Base-by-base conservation (phyloP, 331 rosid species). In the Spiraea crenata region DNA sequence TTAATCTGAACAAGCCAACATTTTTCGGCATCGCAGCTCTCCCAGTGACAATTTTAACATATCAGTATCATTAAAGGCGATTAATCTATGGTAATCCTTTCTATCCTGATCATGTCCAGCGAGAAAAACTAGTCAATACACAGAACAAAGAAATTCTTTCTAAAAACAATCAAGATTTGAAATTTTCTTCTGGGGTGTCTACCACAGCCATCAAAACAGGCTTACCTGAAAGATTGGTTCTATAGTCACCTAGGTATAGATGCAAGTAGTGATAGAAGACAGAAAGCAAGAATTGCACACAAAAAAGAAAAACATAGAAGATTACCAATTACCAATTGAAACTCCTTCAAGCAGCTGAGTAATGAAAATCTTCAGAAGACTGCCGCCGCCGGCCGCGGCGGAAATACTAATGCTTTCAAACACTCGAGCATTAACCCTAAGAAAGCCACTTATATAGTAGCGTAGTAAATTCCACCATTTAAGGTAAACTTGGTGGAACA, bases 401-500 rank as follows among this genome's bases (percentile, higher is more conserved):
- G 19, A n/a, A 71, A 65, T 15, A 6, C 38, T 8, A 16, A 41
- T 25, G 50, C 54, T 70, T 39, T 16, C 39, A 41, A 45, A 14
- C 40, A 57, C 73, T 56, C 71, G 34, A 57, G 34, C 49, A 25
- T 39, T 55, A 51, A 40, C 62, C 72, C 51, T 68, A 55, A 46
- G 62, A 56, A 71, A 68, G 73, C 52, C 63, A 44, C 57, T 55
- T 70, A 57, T 71, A 47, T 3, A 46, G 55, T 16, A 13, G 6
- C 34, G 63, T 17, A 63, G 25, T 55, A 55, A 62, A 64, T 47
- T 50, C 20, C 31, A 71, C 54, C 58, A 64, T 16, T 64, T 77
- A 77, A 65, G 77, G 81, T 55, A 77, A 65, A 14, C 40, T 71
- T 48, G 68, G 40, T 56, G 73, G 69, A 57, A 41, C 4, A 17